Evolutionary conservation across 1,284 basidiomycete genomes (phyloP).

Genomic region (Erythrobasidium hasegawianum): DNA sequence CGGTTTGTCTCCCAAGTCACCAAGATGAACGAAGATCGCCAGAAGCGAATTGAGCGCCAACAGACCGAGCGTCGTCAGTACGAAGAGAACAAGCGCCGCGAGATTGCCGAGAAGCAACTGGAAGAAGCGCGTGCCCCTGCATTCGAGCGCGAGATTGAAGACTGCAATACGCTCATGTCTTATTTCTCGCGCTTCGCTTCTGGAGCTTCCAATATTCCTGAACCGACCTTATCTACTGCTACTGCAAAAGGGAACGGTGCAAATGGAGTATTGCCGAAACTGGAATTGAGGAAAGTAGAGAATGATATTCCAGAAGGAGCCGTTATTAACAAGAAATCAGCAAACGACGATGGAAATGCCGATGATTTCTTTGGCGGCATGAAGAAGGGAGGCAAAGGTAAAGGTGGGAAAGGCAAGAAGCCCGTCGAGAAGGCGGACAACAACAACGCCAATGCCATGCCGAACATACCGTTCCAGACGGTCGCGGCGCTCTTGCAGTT

Average conservation of each 20-base stretch:
- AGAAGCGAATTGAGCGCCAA: conserved; percentile 72
- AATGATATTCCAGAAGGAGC: conserved; percentile 61
- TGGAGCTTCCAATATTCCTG: conserved; percentile 48
- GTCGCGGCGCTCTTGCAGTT: conserved; percentile 81
- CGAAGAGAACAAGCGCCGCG: conserved; percentile 77
- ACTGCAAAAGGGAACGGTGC: conserved; percentile 43
- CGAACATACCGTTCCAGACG: conserved; percentile 80
- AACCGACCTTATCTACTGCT: conserved; percentile 52
- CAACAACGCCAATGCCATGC: conserved; percentile 42
- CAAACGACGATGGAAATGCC: conserved; percentile 64
- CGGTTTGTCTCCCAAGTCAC: no score
- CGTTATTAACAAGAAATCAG: conserved; percentile 76
- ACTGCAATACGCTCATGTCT: conserved; percentile 90
- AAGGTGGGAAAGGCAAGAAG: conserved; percentile 40
- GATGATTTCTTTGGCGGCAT: conserved; percentile 71
- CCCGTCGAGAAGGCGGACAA: conserved; percentile 47
- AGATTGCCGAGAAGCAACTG: conserved; percentile 72
- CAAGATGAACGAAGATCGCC: conserved; percentile 59
- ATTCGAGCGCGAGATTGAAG: conserved; percentile 90
- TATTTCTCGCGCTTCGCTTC: conserved; percentile 71
- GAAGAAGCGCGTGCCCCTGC: conserved; percentile 91
- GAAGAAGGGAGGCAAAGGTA: conserved; percentile 56
- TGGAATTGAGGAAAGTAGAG: conserved; percentile 82
- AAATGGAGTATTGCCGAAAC: conserved; percentile 62
- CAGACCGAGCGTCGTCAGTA: conserved; percentile 77